Base-by-base conservation (phyloP, 2,329 filamentous ascomycete genomes). In the Arthroderma sp. region DNA sequence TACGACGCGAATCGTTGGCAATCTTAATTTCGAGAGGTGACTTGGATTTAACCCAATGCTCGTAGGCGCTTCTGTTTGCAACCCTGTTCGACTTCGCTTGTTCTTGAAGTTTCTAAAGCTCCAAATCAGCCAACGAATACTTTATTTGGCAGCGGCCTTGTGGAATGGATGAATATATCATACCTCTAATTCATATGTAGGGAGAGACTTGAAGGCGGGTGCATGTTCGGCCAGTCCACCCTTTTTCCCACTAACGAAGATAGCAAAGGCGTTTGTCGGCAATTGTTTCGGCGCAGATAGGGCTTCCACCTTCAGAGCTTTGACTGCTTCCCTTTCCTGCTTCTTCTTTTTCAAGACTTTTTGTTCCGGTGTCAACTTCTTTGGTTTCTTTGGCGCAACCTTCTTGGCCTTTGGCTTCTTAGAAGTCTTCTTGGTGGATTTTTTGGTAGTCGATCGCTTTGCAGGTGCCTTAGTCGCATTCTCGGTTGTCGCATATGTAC, bases 1-100 rank as follows among this genome's bases (percentile, higher is more conserved):
- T 50, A 29, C 34, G 47, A 33, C 80, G 74, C 7, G 80, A 80
- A 7, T 51, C 55, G 57, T 83, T 83, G 46, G 80, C 79, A 3
- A 65, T 47, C 38, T 63, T 64, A 52, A 83, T 81, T 54, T 80
- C 58, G 4, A 73, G 63, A 6, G 75, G 70, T 1, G 74, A 74
- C 54, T 78, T 61, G 3, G 59, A 61, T 30, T 70, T 57, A 15
- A 83, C 58, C 75, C 75, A 83, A 47, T 66, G 56, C 29, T 71
- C 62, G 55, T 71, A 72, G 9, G 62, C 64, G 15, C 62, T 60
- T 15, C 58, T 52, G 41, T 70, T 70, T 9, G 63, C 60, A 36
- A 62, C 65, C 15, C 58, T 68, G 51, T 67, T 70, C 47, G 70
- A 55, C 45, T 66, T 67, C 42, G 71, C 72, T 11, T 69, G 51